Evolutionary conservation across 371 early-diverging fungal genomes (phyloP).

Genomic region (Synchytrium microbalum): DNA sequence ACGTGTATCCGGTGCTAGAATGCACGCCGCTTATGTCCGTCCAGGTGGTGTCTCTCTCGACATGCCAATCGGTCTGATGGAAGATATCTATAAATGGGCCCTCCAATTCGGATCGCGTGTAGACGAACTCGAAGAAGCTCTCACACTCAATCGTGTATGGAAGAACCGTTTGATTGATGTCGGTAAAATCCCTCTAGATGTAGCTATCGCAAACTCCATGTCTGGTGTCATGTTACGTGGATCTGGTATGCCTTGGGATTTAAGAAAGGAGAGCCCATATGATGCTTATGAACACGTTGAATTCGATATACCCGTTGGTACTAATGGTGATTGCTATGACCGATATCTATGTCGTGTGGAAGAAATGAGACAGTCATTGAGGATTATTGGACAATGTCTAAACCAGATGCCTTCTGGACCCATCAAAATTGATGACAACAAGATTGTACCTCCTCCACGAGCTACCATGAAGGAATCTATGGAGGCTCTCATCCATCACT

Average conservation of each 20-base stretch:
- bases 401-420: conserved; percentile 93
- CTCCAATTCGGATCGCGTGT: conserved; percentile 79
- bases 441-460: conserved; percentile 93
- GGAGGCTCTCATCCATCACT: conserved; percentile 97
- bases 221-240: conserved; percentile 94
- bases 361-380: conserved; percentile 95
- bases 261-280: conserved; percentile 89
- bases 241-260: conserved; percentile 88
- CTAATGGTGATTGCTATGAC: conserved; percentile 93
- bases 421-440: conserved; percentile 93
- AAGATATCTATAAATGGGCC: conserved; percentile 93
- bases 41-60: conserved; percentile 95
- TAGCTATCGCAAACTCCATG: conserved; percentile 87
- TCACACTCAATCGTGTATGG: conserved; percentile 93
- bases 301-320: conserved; percentile 94
- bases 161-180: conserved; percentile 78
- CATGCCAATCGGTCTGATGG: conserved; percentile 84
- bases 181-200: conserved; percentile 75
- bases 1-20: conserved; percentile 95
- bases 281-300: conserved; percentile 92
- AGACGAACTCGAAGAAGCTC: conserved; percentile 90
- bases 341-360: conserved; percentile 93
- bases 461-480: conserved; percentile 95
- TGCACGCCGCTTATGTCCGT: conserved; percentile 95
- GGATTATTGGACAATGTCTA: conserved; percentile 91